Evolutionary conservation across 805 yeast species (phyloP).

Genomic region (Candida sphagnicola): DNA sequence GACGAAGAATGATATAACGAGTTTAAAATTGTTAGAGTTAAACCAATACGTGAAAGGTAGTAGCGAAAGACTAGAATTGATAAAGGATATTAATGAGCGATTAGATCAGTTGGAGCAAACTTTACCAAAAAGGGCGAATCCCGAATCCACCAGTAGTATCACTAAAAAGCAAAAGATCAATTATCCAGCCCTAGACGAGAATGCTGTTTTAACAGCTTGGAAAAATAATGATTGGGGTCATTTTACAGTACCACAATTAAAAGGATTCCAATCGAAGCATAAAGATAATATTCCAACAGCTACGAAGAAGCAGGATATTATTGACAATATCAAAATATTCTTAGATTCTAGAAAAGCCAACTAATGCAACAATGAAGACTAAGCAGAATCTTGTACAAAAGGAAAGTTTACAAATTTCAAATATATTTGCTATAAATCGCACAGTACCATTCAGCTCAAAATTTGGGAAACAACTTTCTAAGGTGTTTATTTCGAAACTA

Average conservation of each 20-base stretch:
- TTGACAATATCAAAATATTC: constrained; percentile 36
- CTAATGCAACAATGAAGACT: too few relatives aligned
- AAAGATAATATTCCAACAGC: constrained; percentile 31
- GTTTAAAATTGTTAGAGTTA: constrained; percentile 12
- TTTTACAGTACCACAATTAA: constrained; percentile 42
- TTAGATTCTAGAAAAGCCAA: constrained; percentile 16
- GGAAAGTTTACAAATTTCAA: too few relatives aligned
- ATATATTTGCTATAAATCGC: too few relatives aligned
- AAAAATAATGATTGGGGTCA: constrained; percentile 26
- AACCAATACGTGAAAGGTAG: constrained; percentile 4
- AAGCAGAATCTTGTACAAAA: too few relatives aligned
- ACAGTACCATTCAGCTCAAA: too few relatives aligned
- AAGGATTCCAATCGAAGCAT: constrained; percentile 33
- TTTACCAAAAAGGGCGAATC: constrained; percentile 5
- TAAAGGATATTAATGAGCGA: constrained; percentile 9
- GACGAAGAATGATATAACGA: constrained; percentile 18
- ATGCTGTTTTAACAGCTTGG: constrained; percentile 41
- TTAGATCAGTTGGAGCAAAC: constrained; percentile 10
- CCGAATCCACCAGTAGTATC: constrained; percentile 2
- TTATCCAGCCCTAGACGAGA: constrained; percentile 19
- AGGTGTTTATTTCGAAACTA: background rate
- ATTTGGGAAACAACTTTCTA: too few relatives aligned
- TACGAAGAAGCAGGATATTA: constrained; percentile 38
- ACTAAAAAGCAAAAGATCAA: constrained; percentile 1
- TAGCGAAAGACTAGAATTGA: constrained; percentile 6